Evolutionary conservation across 2,329 filamentous ascomycete species (phyloP).

Genomic region (Septoria petroselini): DNA sequence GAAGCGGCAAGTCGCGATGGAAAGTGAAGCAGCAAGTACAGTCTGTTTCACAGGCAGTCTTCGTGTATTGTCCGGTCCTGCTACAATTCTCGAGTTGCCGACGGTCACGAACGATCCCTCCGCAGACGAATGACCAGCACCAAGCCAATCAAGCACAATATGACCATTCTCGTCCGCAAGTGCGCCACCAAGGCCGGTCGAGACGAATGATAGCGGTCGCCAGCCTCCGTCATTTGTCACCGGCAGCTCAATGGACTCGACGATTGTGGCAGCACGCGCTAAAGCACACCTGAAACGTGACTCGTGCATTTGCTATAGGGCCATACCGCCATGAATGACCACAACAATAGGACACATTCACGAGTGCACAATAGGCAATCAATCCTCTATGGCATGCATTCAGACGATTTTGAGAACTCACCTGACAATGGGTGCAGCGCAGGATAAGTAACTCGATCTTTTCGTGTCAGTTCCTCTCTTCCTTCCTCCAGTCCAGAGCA

Average conservation of each 20-base stretch:
- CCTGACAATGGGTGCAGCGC: constrained; percentile 12
- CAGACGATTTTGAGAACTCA: constrained; percentile 11
- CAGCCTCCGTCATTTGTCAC: neutral
- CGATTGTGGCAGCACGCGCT: neutral
- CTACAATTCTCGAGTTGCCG: neutral
- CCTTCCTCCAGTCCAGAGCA: constrained; percentile 5
- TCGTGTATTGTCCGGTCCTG: neutral
- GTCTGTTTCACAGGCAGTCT: neutral
- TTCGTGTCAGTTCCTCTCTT: constrained; percentile 7
- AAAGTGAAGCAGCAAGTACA: neutral
- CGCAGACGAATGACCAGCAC: no score
- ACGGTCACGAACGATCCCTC: no score
- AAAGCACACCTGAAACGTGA: neutral
- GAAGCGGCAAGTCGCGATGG: neutral
- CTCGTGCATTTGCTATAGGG: constrained; percentile 1
- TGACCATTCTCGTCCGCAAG: no score
- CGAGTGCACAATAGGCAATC: constrained; percentile 5
- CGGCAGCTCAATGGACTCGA: neutral
- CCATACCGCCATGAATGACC: constrained; percentile 11
- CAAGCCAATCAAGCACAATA: no score
- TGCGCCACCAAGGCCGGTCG: no score
- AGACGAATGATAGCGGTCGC: no score
- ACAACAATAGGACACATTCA: constrained; percentile 16
- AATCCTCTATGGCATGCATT: constrained; percentile 7
- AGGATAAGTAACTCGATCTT: constrained; percentile 7